Base-by-base conservation (phyloP, 352 stramenopile genomes). In the Globisporangium heterothallicum region DNA sequence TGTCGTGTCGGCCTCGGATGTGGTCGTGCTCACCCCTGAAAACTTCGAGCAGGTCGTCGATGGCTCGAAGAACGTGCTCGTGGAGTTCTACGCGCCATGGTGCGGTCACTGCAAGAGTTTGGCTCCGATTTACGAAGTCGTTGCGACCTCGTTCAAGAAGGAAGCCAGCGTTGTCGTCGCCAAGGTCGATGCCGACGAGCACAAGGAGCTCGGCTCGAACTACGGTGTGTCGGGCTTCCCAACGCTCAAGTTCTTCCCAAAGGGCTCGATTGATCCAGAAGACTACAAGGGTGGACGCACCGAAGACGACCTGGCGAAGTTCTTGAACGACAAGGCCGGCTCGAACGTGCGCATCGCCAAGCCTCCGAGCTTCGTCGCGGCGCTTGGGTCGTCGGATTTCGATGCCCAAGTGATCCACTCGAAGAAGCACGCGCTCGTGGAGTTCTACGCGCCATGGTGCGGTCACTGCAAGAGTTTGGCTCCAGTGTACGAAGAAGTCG, bases 391-490 rank as follows among this genome's bases (percentile, higher is more conserved):
- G 25, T 46, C 63, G 18, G 72, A 88, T 68, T 94, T 94, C 63
- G 84, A 92, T 53, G 72, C 64, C 13, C 71, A 92, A 42, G 79
- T 92, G 4, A 82, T 89, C 24, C 68, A 91, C 61, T 82, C 78
- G 9, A 88, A 88, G 57, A 92, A 92, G 62, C 81, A 94, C 66
- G 68, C 68, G 43, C 63, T 98, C 29, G 90, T 98, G 7, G 88
- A 97, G 64, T 98, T 98, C 65, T 97, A 96, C 66, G 92, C 92
- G 26, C 92, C 91, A 24, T 98, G 90, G 89, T 97, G 89, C 58
- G 92, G 92, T 45, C 92, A 98, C 80, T 98, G 92, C 85, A 96
- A 97, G 78, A 68, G 58, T 40, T 67, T 98, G 30, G 81, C 85
- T 7, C 91, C 91, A 3, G 88, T 78, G 24, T 97, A 94, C 77